A percentile compares a stretch with the other conserved stretches of the same genome.
Evolutionary conservation across 78 protist genomes (phyloP).

Genomic region (Chrysochromulina parva): DNA sequence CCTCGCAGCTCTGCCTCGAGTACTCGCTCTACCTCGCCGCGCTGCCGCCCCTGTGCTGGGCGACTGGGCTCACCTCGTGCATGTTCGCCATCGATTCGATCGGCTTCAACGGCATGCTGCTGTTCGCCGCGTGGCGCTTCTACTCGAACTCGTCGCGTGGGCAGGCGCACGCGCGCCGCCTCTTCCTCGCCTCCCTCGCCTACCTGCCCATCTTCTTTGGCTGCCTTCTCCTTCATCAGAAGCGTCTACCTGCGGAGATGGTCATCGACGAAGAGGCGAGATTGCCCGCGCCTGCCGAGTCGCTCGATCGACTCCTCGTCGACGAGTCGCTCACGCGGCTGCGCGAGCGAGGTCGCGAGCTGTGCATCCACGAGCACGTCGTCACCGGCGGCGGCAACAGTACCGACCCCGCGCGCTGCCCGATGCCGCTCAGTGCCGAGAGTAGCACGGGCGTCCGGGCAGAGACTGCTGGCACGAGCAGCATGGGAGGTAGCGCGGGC

Average conservation of each 20-base stretch:
- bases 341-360: not conserved
- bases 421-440: too few relatives aligned
- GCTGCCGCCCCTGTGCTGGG: not conserved
- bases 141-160: not conserved
- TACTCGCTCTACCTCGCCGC: constrained; percentile 11
- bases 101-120: not conserved
- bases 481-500: too few relatives aligned
- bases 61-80: constrained; percentile 54
- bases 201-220: constrained; percentile 50
- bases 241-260: not conserved
- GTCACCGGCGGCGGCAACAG: not conserved
- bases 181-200: constrained; percentile 41
- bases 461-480: too few relatives aligned
- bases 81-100: constrained; percentile 56
- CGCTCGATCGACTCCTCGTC: not conserved
- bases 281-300: too few relatives aligned
- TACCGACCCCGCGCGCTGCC: too few relatives aligned
- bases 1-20: constrained; percentile 10
- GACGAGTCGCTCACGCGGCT: not conserved
- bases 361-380: not conserved
- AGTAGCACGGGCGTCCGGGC: too few relatives aligned
- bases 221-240: constrained; percentile 42
- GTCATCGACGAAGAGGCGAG: too few relatives aligned
- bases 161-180: constrained; percentile 38
- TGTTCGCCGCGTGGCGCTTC: constrained; percentile 13